Conservation (phyloP, 176 grass and related monocot genomes). For the Saccharum officinarum region DNA sequence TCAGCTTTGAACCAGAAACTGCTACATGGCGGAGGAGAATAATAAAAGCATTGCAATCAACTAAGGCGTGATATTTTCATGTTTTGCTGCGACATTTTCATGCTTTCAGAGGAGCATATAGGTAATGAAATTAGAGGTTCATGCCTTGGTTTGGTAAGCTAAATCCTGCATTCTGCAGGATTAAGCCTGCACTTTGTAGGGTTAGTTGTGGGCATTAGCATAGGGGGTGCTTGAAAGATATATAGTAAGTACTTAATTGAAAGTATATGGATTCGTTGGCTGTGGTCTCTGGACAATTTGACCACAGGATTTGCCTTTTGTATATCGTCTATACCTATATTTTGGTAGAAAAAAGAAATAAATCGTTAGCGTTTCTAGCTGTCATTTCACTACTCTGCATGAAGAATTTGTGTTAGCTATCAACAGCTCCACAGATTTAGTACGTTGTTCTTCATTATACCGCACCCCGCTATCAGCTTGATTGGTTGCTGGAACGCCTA, state of each 20-base stretch:
- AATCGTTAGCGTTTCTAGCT: neutral
- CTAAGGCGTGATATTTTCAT: too few species aligned
- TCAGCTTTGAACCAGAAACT: too few species aligned
- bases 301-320: neutral
- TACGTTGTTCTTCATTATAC: neutral
- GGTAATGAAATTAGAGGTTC: constrained; percentile 2
- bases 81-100: too few species aligned
- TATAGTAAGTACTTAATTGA: constrained; percentile 39
- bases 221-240: constrained; percentile 17
- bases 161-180: constrained; percentile 12
- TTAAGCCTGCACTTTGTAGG: constrained; percentile 6
- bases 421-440: neutral
- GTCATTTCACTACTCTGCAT: neutral
- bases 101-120: neutral
- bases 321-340: constrained; percentile 27
- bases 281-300: constrained; percentile 23
- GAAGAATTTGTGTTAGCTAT: neutral
- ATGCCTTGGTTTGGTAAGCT: neutral
- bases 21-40: too few species aligned
- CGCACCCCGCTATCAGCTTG: neutral
- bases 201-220: constrained; percentile 25
- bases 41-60: too few species aligned
- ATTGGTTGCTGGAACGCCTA: neutral
- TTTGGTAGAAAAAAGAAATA: constrained; percentile 37
- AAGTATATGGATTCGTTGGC: constrained; percentile 38